These are phyloP conservation scores for Penicillium crustosum DNA, from an alignment of 2,329 filamentous ascomycete species.

Conservation along the genomic window DNA sequence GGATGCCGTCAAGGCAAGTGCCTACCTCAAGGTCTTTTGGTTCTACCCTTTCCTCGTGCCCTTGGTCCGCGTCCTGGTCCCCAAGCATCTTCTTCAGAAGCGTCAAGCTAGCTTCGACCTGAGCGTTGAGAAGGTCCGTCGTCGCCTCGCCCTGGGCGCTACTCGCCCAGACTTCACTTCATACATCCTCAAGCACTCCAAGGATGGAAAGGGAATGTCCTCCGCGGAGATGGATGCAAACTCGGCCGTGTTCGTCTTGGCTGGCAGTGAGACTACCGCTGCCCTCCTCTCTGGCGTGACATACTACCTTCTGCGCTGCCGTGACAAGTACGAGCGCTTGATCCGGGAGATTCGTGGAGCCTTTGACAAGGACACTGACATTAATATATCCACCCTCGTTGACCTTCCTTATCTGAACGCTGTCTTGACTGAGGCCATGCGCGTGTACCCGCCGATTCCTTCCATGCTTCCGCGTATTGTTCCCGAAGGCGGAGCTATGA, in stretches of 20 bases:
- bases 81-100: constrained; percentile 20
- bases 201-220: constrained; percentile 17
- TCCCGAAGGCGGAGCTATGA: constrained; percentile 29
- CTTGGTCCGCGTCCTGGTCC: constrained; percentile 14
- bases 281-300: constrained; percentile 22
- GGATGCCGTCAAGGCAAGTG: constrained; percentile 25
- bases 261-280: constrained; percentile 30
- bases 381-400: constrained; percentile 17
- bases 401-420: constrained; percentile 28
- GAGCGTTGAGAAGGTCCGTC: constrained; percentile 23
- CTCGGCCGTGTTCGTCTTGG: constrained; percentile 25
- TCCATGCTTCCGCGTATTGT: constrained; percentile 34
- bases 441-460: constrained; percentile 31
- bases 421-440: constrained; percentile 27
- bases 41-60: constrained; percentile 23
- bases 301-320: constrained; percentile 27
- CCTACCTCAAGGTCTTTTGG: constrained; percentile 22
- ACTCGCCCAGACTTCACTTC: constrained; percentile 28
- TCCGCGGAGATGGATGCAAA: constrained; percentile 25
- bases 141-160: constrained; percentile 16
- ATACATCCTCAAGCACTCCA: constrained; percentile 25
- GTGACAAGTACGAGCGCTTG: constrained; percentile 21
- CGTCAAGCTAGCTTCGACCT: constrained; percentile 16
- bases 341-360: constrained; percentile 27
- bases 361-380: constrained; percentile 23